phyloP scores from a whole-genome alignment of 2,329 filamentous ascomycete species.

The Didymella glomerata region DNA sequence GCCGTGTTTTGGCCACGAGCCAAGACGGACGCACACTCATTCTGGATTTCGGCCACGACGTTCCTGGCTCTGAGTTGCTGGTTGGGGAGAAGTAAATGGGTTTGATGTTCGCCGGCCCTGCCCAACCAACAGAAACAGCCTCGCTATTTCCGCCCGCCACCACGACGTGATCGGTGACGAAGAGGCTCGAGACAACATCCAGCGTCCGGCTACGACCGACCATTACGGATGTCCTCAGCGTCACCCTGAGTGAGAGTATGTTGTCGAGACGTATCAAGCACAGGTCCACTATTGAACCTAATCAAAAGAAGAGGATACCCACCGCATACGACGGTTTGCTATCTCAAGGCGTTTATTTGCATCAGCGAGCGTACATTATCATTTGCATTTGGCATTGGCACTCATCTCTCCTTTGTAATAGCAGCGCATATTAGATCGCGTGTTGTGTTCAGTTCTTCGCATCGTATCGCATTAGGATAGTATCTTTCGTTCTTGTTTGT shows the following conservation, averaged over 20 bases:
- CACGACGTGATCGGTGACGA: constrained; percentile 6
- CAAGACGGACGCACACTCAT: constrained; percentile 93
- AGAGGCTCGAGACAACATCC: neutral
- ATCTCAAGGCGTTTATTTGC: constrained; percentile 13
- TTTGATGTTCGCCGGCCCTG: neutral
- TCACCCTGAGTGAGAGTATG: neutral
- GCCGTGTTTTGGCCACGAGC: constrained; percentile 91
- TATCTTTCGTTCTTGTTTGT: constrained; percentile 1
- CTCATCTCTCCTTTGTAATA: constrained; percentile 20
- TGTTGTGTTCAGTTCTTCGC: neutral
- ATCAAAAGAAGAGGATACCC: neutral
- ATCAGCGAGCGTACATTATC: constrained; percentile 19
- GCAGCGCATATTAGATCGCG: constrained; percentile 17
- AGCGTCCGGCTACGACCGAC: constrained; percentile 3
- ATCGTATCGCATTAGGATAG: neutral
- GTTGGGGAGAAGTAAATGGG: constrained; percentile 24
- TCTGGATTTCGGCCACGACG: constrained; percentile 82
- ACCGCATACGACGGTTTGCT: neutral
- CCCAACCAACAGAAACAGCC: constrained; percentile 5
- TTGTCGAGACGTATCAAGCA: constrained; percentile 4
- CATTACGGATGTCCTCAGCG: neutral
- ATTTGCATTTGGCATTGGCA: constrained; percentile 18
- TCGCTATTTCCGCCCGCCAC: neutral
- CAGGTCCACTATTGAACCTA: neutral
- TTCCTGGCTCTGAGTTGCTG: constrained; percentile 63